Conservation (phyloP, 2,329 filamentous ascomycete genomes). For the Anisogramma anomala region DNA sequence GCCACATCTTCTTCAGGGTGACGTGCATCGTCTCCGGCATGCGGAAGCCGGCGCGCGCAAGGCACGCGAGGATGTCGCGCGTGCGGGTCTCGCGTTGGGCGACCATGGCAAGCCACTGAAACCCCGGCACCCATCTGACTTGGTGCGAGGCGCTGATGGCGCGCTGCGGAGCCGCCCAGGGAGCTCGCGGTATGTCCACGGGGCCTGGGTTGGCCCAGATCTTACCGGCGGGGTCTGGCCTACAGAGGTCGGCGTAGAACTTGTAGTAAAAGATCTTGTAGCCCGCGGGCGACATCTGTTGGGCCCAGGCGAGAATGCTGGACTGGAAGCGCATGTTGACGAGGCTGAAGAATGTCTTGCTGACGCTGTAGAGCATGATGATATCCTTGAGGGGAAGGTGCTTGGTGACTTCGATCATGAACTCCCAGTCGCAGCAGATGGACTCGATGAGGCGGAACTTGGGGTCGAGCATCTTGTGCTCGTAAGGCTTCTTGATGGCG, state of each 20-base stretch:
- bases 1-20: slow-evolving; percentile 58
- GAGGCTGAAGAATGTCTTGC: slow-evolving; percentile 48
- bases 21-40: slow-evolving; percentile 36
- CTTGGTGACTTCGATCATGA: slow-evolving; percentile 43
- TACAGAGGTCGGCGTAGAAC: slow-evolving; percentile 45
- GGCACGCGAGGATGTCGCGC: slow-evolving; percentile 49
- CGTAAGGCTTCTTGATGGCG: neutral
- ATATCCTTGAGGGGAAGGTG: slow-evolving; percentile 45
- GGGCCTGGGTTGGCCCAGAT: slow-evolving; percentile 17
- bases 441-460: slow-evolving; percentile 32
- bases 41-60: slow-evolving; percentile 47
- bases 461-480: neutral
- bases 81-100: slow-evolving; percentile 43
- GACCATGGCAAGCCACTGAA: slow-evolving; percentile 60
- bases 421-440: slow-evolving; percentile 34
- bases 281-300: slow-evolving; percentile 41
- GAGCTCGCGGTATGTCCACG: slow-evolving; percentile 4
- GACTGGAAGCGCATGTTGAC: slow-evolving; percentile 49
- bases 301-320: slow-evolving; percentile 45
- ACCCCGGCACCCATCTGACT: slow-evolving; percentile 44
- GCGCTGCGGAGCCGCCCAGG: slow-evolving; percentile 5
- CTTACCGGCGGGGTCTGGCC: slow-evolving; percentile 45
- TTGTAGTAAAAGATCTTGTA: slow-evolving; percentile 48
- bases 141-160: slow-evolving; percentile 17
- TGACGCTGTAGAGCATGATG: slow-evolving; percentile 53